These are phyloP conservation scores for Nannochloropsis gaditana DNA, from an alignment of 108 stramenopile species.

Conservation along the genomic window DNA sequence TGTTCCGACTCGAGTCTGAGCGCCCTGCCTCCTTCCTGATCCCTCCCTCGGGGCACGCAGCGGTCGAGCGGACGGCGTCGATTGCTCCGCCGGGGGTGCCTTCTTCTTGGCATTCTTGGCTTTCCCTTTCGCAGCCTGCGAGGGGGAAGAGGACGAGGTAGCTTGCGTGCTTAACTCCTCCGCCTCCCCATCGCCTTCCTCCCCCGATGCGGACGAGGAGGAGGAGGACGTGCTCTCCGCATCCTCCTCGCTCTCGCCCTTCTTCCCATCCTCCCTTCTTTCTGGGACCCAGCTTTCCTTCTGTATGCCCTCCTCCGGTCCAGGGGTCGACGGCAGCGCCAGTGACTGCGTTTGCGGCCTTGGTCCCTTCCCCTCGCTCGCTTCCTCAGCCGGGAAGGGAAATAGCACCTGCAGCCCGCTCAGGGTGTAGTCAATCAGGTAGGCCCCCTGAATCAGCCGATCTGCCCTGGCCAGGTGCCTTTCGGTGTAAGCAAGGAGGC, in stretches of 20 bases:
- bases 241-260: background rate
- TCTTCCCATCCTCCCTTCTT: background rate
- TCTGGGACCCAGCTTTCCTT: too few relatives aligned
- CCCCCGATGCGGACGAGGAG: background rate
- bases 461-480: conserved; percentile 56
- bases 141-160: too few relatives aligned
- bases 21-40: too few relatives aligned
- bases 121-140: too few relatives aligned
- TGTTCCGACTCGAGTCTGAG: too few relatives aligned
- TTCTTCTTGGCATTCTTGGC: too few relatives aligned
- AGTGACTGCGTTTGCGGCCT: background rate
- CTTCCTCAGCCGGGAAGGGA: background rate
- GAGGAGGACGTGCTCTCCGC: background rate
- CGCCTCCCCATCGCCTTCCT: background rate
- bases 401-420: conserved; percentile 51
- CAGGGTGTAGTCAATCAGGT: conserved; percentile 55
- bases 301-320: too few relatives aligned
- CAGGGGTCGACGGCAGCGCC: too few relatives aligned
- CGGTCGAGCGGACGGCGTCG: too few relatives aligned
- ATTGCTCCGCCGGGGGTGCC: too few relatives aligned
- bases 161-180: background rate
- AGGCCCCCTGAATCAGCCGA: conserved; percentile 56
- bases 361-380: background rate
- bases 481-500: conserved; percentile 51
- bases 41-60: too few relatives aligned